Percentiles rank a stretch among this genome's conserved stretches.
Evolutionary conservation across 169 alveolate genomes (phyloP).

Genomic region (Miamiensis avidus): DNA sequence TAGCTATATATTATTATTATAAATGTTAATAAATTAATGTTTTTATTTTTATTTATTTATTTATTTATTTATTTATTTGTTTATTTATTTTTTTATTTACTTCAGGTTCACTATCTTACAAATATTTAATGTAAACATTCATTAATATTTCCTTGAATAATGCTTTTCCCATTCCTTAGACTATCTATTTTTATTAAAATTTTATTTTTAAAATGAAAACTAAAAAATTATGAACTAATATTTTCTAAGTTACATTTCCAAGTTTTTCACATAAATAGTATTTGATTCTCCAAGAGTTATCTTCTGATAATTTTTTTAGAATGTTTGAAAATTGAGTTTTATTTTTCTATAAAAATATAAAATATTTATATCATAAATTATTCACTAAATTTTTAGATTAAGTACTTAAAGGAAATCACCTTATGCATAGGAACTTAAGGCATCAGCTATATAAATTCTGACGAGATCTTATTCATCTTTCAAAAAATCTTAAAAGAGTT

Average conservation of each 20-base stretch:
- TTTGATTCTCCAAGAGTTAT: conserved; percentile 76
- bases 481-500: conserved; percentile 46
- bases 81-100: conserved; percentile 28
- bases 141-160: conserved; percentile 46
- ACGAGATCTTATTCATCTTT: conserved; percentile 75
- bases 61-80: too few species aligned
- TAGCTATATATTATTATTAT: conserved; percentile 15
- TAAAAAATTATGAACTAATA: neutral
- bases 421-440: conserved; percentile 40
- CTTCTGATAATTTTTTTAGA: conserved; percentile 71
- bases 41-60: too few species aligned
- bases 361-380: neutral
- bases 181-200: conserved; percentile 23
- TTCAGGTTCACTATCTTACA: conserved; percentile 73
- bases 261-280: conserved; percentile 67
- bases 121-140: conserved; percentile 46
- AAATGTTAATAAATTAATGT: neutral
- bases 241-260: too few species aligned
- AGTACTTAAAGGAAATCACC: conserved; percentile 21
- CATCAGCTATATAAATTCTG: conserved; percentile 70
- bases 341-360: neutral
- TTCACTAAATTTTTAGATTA: conserved; percentile 11
- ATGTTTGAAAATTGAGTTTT: conserved; percentile 30
- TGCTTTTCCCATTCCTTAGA: conserved; percentile 49
- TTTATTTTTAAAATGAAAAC: neutral